Evolutionary conservation across 2,329 filamentous ascomycete genomes (phyloP), one percentile per base, ranked within the genome.

Genomic region (Dryadomyces quercivorus): DNA sequence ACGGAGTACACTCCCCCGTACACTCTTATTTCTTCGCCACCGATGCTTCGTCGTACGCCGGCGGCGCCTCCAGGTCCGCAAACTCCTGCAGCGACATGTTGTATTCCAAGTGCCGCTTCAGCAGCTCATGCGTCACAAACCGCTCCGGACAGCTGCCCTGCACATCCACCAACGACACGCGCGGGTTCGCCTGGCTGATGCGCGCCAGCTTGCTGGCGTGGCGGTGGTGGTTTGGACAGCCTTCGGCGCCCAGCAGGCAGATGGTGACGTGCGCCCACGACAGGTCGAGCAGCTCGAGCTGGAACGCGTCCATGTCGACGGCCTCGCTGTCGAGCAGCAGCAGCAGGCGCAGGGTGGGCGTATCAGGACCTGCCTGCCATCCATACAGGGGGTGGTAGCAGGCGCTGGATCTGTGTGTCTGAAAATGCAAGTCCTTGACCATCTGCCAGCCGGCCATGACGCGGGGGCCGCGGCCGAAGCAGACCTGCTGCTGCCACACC

Each of bases 401-500:
- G 7, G 72, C 72, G 3, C 71, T 72, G 50, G 64, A 66, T 47
- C 66, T 68, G 59, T 75, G 71, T 59, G 75, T 74, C 50, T 70
- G 66, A 60, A 75, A 75, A 59, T 75, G 72, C 13, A 71, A 63
- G 7, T 74, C 67, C 59, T 75, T 75, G 52, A 73, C 66, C 55
- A 66, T 69, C 59, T 75, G 73, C 73, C 73, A 75, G 50, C 73
- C 73, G 1, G 70, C 69, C 73, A 76, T 76, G 44, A 76, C 69
- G 44, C 70, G 65, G 2, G 72, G 74, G 43, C 66, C 67, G 38
- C 73, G 73, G 2, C 70, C 71, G 20, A 75, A 63, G 18, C 57
- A 50, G 12, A 75, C 65, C 1, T 61, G 63, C 6, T 31, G 26
- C 8, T 53, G 52, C 70, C 72, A 75, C 58, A 64, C 64, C 2